Conservation (phyloP, 2,329 filamentous ascomycete genomes). For the Beauveria scarabaeidicola region DNA sequence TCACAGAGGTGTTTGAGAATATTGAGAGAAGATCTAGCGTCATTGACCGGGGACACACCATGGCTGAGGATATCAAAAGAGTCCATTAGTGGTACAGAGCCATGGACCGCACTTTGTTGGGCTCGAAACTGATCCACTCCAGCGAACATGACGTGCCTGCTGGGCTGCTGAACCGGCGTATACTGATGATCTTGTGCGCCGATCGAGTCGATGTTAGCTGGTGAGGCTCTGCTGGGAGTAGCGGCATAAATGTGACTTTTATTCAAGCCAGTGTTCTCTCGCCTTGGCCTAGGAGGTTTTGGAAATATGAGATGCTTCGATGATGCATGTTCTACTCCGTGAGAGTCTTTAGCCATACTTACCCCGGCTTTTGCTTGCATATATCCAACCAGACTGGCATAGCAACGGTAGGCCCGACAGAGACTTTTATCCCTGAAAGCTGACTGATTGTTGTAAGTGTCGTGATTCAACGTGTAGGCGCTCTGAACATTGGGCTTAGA, state of each 20-base stretch:
- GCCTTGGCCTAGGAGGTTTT: slow-evolving; percentile 25
- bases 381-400: slow-evolving; percentile 60
- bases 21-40: slow-evolving; percentile 60
- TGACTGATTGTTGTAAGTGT: slow-evolving; percentile 12
- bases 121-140: slow-evolving; percentile 32
- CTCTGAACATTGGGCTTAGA: background rate
- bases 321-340: slow-evolving; percentile 28
- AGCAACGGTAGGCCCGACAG: slow-evolving; percentile 62
- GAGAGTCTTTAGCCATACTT: slow-evolving; percentile 27
- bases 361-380: slow-evolving; percentile 52
- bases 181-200: background rate
- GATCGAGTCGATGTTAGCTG: background rate
- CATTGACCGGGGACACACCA: slow-evolving; percentile 32
- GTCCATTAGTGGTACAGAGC: background rate
- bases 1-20: slow-evolving; percentile 67
- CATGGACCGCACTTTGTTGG: slow-evolving; percentile 12
- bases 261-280: background rate
- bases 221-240: background rate
- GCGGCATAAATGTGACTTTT: background rate
- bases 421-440: slow-evolving; percentile 61
- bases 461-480: background rate
- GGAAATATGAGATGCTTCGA: slow-evolving; percentile 48
- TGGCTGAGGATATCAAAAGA: background rate
- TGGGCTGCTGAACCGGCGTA: background rate
- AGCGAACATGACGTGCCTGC: slow-evolving; percentile 2